These are phyloP conservation scores for Nakazawaea ernobii DNA, from an alignment of 805 yeast species.

Conservation along the genomic window DNA sequence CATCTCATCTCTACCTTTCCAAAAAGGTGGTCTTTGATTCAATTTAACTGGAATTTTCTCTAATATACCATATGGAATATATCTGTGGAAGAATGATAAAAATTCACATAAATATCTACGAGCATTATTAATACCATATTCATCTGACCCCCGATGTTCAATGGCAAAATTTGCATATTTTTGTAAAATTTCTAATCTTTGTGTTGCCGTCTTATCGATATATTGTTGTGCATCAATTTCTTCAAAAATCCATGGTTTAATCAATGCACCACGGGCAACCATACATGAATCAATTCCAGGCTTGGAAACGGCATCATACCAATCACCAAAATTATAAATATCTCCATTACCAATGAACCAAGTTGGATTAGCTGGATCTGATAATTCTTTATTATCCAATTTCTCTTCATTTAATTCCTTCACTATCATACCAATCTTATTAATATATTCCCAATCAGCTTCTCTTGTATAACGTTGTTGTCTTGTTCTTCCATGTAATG, in stretches of 20 bases:
- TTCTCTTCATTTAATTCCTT: conserved; percentile 50
- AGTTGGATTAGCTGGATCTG: conserved; percentile 51
- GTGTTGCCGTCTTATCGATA: conserved; percentile 84
- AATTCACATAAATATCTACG: conserved; percentile 93
- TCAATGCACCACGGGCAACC: conserved; percentile 97
- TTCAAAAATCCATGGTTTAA: conserved; percentile 98
- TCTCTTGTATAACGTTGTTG: conserved; percentile 89
- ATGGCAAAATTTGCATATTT: conserved; percentile 75
- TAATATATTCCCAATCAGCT: conserved; percentile 91
- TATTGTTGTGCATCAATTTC: conserved; percentile 88
- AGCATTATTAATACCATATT: conserved; percentile 82
- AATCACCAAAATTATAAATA: conserved; percentile 78
- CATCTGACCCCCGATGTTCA: conserved; percentile 98
- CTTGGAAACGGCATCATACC: conserved; percentile 64
- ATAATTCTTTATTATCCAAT: conserved; percentile 52
- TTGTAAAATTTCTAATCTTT: conserved; percentile 71
- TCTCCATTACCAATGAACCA: conserved; percentile 96
- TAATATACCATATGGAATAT: conserved; percentile 88
- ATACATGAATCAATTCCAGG: conserved; percentile 85
- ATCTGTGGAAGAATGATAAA: conserved; percentile 88
- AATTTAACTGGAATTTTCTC: conserved; percentile 84
- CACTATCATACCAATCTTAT: conserved; percentile 64
- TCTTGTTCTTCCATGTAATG: conserved; percentile 93
- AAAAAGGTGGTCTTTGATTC: conserved; percentile 90
- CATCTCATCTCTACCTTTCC: conserved; percentile 89